phyloP scores from a whole-genome alignment of 2,329 filamentous ascomycete genomes.

The Malbranchea cinnamomea region DNA sequence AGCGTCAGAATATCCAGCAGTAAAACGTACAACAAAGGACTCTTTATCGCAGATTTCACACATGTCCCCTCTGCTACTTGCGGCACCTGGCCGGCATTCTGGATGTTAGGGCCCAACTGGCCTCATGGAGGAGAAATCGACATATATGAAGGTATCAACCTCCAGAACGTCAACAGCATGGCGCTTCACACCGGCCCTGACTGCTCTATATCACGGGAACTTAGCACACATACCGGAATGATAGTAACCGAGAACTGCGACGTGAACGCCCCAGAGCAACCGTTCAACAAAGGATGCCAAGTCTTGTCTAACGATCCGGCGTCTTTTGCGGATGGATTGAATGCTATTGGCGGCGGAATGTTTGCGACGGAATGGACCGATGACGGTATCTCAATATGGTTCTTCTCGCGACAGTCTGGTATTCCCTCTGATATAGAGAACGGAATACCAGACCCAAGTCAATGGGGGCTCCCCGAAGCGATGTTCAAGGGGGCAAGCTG shows the following conservation, averaged over 20 bases:
- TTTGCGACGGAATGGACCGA: constrained; percentile 35
- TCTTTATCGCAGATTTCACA: constrained; percentile 33
- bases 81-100: constrained; percentile 38
- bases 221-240: constrained; percentile 35
- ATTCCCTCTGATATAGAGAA: constrained; percentile 32
- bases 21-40: constrained; percentile 29
- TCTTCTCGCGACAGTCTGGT: constrained; percentile 27
- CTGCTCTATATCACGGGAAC: constrained; percentile 27
- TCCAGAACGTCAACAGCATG: constrained; percentile 28
- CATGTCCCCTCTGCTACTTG: constrained; percentile 35
- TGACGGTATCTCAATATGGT: constrained; percentile 36
- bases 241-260: constrained; percentile 36
- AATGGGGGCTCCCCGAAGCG: constrained; percentile 33
- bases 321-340: constrained; percentile 41
- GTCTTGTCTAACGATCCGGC: constrained; percentile 21
- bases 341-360: constrained; percentile 32
- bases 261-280: constrained; percentile 25
- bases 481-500: constrained; percentile 29
- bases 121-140: constrained; percentile 34
- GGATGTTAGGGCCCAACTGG: constrained; percentile 29
- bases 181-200: constrained; percentile 34
- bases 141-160: constrained; percentile 38
- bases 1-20: constrained; percentile 32
- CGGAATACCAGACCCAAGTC: constrained; percentile 28
- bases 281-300: constrained; percentile 28